Conservation (phyloP, 805 yeast genomes). For the Lachancea nothofagi region DNA sequence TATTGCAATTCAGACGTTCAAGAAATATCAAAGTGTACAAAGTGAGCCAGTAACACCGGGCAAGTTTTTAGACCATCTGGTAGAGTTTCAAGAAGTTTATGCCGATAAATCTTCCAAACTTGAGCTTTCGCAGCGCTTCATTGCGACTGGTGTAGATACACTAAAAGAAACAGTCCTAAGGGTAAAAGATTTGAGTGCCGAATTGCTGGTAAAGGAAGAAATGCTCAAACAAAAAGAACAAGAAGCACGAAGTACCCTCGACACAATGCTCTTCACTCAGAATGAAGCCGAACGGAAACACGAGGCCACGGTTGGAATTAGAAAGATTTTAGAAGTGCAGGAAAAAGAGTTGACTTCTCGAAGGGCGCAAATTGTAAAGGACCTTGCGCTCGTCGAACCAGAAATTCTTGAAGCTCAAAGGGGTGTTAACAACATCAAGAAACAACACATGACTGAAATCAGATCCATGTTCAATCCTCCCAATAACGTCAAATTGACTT, state of each 20-base stretch:
- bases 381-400: conserved; percentile 76
- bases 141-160: conserved; percentile 66
- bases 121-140: conserved; percentile 65
- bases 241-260: conserved; percentile 67
- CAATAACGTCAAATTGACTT: conserved; percentile 70
- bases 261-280: conserved; percentile 74
- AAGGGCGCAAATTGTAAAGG: conserved; percentile 48
- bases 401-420: conserved; percentile 75
- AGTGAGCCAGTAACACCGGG: conserved; percentile 40
- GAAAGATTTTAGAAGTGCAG: conserved; percentile 60
- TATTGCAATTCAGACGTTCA: conserved; percentile 44
- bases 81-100: conserved; percentile 41
- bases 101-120: conserved; percentile 41
- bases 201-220: conserved; percentile 48
- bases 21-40: conserved; percentile 1
- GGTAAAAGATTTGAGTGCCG: conserved; percentile 54
- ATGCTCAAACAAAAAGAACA: conserved; percentile 50
- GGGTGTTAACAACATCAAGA: conserved; percentile 89
- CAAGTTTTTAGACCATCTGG: conserved; percentile 46
- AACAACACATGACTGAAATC: conserved; percentile 84
- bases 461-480: conserved; percentile 91
- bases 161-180: conserved; percentile 70
- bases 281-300: conserved; percentile 88
- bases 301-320: conserved; percentile 76
- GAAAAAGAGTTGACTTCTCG: conserved; percentile 55